phyloP scores from a whole-genome alignment of 2,329 filamentous ascomycete species.

The Colletotrichum sp. region DNA sequence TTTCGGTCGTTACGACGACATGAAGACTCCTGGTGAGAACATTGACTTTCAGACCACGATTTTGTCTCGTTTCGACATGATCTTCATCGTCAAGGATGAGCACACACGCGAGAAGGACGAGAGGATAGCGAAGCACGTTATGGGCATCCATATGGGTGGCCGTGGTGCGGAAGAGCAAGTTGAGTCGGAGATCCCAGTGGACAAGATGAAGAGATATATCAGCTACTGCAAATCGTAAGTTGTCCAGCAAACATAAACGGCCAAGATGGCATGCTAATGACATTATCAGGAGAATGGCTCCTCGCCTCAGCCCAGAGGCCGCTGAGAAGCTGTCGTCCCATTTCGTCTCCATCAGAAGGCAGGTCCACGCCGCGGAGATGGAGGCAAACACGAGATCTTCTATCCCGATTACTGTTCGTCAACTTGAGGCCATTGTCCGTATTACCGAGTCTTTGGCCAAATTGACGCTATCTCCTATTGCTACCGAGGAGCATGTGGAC shows the following conservation, averaged over 20 bases:
- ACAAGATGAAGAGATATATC: conserved; percentile 97
- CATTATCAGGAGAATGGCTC: conserved; percentile 78
- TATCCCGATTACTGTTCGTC: conserved; percentile 96
- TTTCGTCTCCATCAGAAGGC: conserved; percentile 93
- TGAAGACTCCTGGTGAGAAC: conserved; percentile 97
- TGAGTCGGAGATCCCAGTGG: conserved; percentile 88
- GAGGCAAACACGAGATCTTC: conserved; percentile 89
- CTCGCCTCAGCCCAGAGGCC: conserved; percentile 86
- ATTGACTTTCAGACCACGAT: conserved; percentile 99
- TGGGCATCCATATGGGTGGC: conserved; percentile 95
- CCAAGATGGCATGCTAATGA: conserved; percentile 31
- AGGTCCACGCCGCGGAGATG: conserved; percentile 90
- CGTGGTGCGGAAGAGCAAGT: conserved; percentile 80
- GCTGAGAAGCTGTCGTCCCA: conserved; percentile 96
- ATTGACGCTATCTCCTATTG: conserved; percentile 82
- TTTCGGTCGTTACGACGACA: conserved; percentile 96
- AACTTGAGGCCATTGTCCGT: conserved; percentile 95
- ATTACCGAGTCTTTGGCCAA: conserved; percentile 97
- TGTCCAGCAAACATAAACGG: neutral
- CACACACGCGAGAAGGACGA: conserved; percentile 91
- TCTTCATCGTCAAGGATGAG: conserved; percentile 97
- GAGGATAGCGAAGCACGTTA: conserved; percentile 94
- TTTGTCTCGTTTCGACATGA: conserved; percentile 98
- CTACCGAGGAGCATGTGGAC: conserved; percentile 90
- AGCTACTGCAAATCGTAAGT: conserved; percentile 94